Evolutionary conservation across 139 green algal species (phyloP).

Genomic region (Micromonas commoda): DNA sequence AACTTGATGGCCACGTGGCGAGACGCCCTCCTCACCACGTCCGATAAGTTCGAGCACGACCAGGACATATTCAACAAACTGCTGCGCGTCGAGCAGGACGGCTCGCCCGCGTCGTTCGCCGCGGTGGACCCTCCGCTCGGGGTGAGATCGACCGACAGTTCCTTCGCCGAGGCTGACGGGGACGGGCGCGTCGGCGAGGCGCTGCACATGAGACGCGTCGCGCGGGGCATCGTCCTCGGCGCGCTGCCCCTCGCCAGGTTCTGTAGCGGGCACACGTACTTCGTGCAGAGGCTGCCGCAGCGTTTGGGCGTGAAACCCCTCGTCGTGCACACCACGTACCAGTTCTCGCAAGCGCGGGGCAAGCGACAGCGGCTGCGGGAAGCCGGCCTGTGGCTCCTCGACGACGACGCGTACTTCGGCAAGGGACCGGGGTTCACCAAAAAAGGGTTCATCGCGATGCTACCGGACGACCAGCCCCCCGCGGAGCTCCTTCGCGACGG

Average conservation of each 20-base stretch:
- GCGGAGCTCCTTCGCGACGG: no score
- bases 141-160: no score
- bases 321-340: constrained; percentile 22
- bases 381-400: background rate
- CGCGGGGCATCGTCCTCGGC: constrained; percentile 45
- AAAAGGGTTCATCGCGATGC: background rate
- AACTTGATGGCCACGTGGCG: constrained; percentile 4
- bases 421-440: background rate
- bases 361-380: constrained; percentile 25
- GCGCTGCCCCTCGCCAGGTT: constrained; percentile 84
- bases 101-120: no score
- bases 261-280: constrained; percentile 85
- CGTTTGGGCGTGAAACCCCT: constrained; percentile 44
- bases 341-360: constrained; percentile 15
- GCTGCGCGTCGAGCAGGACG: background rate
- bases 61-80: constrained; percentile 47
- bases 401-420: background rate
- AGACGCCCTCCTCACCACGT: constrained; percentile 20
- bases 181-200: no score
- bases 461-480: background rate
- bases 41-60: constrained; percentile 31
- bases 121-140: no score
- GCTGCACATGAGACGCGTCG: no score
- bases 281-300: constrained; percentile 63
- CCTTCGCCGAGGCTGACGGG: no score